Conservation (phyloP, 768 basidiomycete species). For the Tulasnella sp. region DNA sequence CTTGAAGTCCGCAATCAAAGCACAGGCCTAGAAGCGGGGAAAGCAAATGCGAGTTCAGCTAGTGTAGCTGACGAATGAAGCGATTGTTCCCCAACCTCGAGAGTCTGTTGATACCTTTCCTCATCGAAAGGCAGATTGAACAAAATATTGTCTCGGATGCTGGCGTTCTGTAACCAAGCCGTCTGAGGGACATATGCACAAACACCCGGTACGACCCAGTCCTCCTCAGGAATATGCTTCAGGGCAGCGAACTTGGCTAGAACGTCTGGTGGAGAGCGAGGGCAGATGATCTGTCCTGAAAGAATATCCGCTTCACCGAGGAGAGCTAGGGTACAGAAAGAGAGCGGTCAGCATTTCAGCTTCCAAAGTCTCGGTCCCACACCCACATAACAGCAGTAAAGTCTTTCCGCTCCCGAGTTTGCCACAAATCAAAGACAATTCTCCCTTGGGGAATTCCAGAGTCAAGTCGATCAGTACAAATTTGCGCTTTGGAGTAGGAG, state of each 20-base stretch:
- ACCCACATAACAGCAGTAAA: slow-evolving; percentile 62
- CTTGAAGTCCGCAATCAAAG: slow-evolving; percentile 67
- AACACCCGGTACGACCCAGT: slow-evolving; percentile 74
- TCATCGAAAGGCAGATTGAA: slow-evolving; percentile 73
- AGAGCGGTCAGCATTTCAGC: slow-evolving; percentile 22
- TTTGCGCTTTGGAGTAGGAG: slow-evolving; percentile 70
- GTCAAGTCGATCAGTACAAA: slow-evolving; percentile 78
- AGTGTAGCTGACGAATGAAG: too few species aligned
- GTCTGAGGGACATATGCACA: slow-evolving; percentile 66
- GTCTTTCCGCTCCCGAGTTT: slow-evolving; percentile 87
- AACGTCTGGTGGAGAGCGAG: slow-evolving; percentile 77
- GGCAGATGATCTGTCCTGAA: slow-evolving; percentile 74
- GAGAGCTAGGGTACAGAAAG: slow-evolving; percentile 49
- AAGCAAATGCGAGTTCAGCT: not conserved
- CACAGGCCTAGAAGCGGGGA: slow-evolving; percentile 41
- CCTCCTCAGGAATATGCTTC: slow-evolving; percentile 44
- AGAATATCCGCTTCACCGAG: slow-evolving; percentile 86
- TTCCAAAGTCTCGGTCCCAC: slow-evolving; percentile 9
- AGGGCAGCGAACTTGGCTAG: slow-evolving; percentile 57
- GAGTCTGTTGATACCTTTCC: slow-evolving; percentile 68
- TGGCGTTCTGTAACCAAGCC: slow-evolving; percentile 72
- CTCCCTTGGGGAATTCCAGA: slow-evolving; percentile 71
- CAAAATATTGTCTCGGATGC: slow-evolving; percentile 69
- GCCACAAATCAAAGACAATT: slow-evolving; percentile 81
- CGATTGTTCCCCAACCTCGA: slow-evolving; percentile 51